Conservation (phyloP, 352 stramenopile species). For the Pythium insidiosum region DNA sequence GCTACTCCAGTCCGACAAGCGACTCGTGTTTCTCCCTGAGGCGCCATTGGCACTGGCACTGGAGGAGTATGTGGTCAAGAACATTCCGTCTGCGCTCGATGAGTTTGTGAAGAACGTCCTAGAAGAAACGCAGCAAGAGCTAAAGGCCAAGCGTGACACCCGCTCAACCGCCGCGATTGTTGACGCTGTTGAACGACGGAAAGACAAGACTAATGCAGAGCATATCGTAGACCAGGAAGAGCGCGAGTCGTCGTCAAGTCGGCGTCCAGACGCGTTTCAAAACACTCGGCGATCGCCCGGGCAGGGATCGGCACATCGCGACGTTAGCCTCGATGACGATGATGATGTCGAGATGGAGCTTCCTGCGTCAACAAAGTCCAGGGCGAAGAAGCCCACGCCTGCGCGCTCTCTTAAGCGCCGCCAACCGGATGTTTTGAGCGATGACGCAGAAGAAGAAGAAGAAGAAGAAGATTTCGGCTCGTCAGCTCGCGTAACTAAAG, state of each 20-base stretch:
- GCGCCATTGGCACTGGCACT: conserved; percentile 54
- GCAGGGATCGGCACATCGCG: too few species aligned
- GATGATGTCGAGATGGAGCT: conserved; percentile 15
- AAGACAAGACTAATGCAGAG: conserved; percentile 43
- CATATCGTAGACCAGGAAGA: conserved; percentile 45
- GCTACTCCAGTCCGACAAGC: conserved; percentile 52
- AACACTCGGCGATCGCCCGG: conserved; percentile 5
- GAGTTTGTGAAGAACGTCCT: conserved; percentile 67
- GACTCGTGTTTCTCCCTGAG: conserved; percentile 72
- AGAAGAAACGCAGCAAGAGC: conserved; percentile 60
- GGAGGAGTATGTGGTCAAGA: conserved; percentile 80
- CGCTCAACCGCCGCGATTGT: conserved; percentile 61
- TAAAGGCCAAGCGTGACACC: conserved; percentile 32
- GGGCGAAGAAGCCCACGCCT: neutral
- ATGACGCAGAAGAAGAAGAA: too few species aligned
- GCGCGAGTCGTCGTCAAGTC: too few species aligned
- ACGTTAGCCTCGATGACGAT: conserved; percentile 9
- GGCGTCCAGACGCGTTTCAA: conserved; percentile 7
- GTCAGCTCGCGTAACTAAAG: too few species aligned
- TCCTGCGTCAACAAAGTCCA: neutral
- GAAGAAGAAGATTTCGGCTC: too few species aligned
- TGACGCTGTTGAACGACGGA: conserved; percentile 58
- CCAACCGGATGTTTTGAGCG: too few species aligned
- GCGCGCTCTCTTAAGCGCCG: too few species aligned
- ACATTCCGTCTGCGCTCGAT: conserved; percentile 66